Evolutionary conservation across 2,329 filamentous ascomycete genomes (phyloP).

Genomic region (Colletotrichum graminicola): DNA sequence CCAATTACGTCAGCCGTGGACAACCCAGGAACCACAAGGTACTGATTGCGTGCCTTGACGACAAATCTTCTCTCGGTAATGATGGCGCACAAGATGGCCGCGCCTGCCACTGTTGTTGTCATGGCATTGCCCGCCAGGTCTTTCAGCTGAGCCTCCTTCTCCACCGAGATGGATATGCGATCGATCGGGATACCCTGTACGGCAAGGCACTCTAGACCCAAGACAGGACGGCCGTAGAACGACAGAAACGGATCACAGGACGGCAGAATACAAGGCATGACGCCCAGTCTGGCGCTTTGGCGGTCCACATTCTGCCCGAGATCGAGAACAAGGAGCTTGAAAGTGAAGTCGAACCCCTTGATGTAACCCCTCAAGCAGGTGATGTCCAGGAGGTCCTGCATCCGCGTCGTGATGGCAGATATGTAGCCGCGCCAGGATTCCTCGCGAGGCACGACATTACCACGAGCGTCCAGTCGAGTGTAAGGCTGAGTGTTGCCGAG

Average conservation of each 20-base stretch:
- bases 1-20: background rate
- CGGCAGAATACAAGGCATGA: constrained; percentile 77
- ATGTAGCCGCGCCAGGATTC: constrained; percentile 66
- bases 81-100: constrained; percentile 70
- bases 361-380: constrained; percentile 63
- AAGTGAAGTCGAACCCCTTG: constrained; percentile 64
- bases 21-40: background rate
- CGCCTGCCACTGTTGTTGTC: constrained; percentile 78
- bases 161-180: constrained; percentile 72
- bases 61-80: constrained; percentile 49
- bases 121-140: constrained; percentile 85
- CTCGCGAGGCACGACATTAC: constrained; percentile 64
- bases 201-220: constrained; percentile 71
- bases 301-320: constrained; percentile 81
- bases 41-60: background rate
- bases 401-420: constrained; percentile 65
- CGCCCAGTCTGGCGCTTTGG: constrained; percentile 64
- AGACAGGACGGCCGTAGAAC: constrained; percentile 69
- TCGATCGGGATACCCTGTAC: constrained; percentile 78
- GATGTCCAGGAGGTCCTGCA: constrained; percentile 76
- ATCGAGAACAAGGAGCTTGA: constrained; percentile 66
- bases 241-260: constrained; percentile 71
- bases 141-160: constrained; percentile 72
- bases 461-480: constrained; percentile 70
- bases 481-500: constrained; percentile 69